phyloP scores from a whole-genome alignment of 2,329 filamentous ascomycete genomes.

The Sphaerulina populicola region DNA sequence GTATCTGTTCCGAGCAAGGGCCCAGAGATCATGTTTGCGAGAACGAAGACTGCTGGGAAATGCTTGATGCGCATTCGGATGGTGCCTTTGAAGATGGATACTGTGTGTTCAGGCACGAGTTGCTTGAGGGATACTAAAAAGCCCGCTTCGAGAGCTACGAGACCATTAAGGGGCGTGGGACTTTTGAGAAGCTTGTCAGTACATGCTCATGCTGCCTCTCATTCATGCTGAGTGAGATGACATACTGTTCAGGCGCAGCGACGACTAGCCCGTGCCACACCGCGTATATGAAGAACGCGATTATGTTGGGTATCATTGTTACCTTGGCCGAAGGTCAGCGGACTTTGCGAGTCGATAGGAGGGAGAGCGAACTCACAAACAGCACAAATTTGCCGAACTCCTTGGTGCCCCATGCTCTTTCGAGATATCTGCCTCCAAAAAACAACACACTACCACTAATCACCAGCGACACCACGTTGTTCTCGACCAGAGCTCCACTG shows the following conservation, averaged over 20 bases:
- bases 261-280: constrained; percentile 63
- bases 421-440: constrained; percentile 88
- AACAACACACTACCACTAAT: constrained; percentile 73
- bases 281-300: constrained; percentile 65
- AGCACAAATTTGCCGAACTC: constrained; percentile 88
- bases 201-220: not conserved
- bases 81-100: constrained; percentile 81
- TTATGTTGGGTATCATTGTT: constrained; percentile 68
- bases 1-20: constrained; percentile 61
- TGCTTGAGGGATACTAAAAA: constrained; percentile 98
- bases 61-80: constrained; percentile 81
- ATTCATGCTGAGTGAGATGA: not conserved
- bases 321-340: constrained; percentile 32
- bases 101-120: constrained; percentile 91
- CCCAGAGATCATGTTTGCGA: constrained; percentile 61
- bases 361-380: constrained; percentile 35
- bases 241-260: constrained; percentile 60
- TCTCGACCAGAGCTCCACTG: constrained; percentile 79
- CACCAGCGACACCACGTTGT: constrained; percentile 77
- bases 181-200: constrained; percentile 12
- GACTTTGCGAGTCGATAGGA: not conserved
- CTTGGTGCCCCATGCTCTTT: constrained; percentile 86
- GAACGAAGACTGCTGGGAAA: constrained; percentile 55
- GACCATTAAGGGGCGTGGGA: constrained; percentile 79
- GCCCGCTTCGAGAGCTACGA: constrained; percentile 78